phyloP scores from a whole-genome alignment of 31 red algal genomes.

The Endocladia muricata region DNA sequence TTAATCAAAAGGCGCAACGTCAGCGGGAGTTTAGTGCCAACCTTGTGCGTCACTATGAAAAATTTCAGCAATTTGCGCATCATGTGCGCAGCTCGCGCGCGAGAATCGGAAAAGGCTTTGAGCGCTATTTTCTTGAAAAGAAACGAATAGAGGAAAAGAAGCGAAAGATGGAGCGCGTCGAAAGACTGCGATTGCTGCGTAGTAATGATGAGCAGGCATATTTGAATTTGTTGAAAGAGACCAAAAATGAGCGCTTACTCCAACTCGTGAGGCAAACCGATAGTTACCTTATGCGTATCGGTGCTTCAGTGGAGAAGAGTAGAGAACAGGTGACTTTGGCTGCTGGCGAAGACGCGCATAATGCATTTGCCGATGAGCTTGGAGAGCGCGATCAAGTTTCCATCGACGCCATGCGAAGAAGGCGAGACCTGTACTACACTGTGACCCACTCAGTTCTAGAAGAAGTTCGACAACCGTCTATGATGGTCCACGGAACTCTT shows the following conservation, averaged over 20 bases:
- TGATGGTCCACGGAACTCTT: constrained; percentile 85
- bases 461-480: constrained; percentile 84
- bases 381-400: constrained; percentile 36
- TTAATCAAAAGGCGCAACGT: constrained; percentile 22
- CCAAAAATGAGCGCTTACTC: constrained; percentile 89
- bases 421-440: constrained; percentile 89
- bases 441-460: constrained; percentile 90
- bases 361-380: constrained; percentile 39
- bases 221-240: constrained; percentile 78
- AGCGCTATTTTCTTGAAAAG: constrained; percentile 74
- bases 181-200: constrained; percentile 80
- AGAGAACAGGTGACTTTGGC: constrained; percentile 40
- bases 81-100: constrained; percentile 29
- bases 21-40: constrained; percentile 29
- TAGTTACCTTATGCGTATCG: constrained; percentile 84
- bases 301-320: constrained; percentile 78
- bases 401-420: constrained; percentile 77
- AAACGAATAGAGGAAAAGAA: constrained; percentile 81
- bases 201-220: constrained; percentile 96
- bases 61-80: constrained; percentile 32
- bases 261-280: constrained; percentile 91
- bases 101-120: constrained; percentile 54
- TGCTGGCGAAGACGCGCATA: constrained; percentile 4
- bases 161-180: constrained; percentile 73
- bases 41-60: constrained; percentile 24